These are phyloP conservation scores for Thraustotheca clavata DNA, from an alignment of 352 stramenopile species.

Conservation along the genomic window DNA sequence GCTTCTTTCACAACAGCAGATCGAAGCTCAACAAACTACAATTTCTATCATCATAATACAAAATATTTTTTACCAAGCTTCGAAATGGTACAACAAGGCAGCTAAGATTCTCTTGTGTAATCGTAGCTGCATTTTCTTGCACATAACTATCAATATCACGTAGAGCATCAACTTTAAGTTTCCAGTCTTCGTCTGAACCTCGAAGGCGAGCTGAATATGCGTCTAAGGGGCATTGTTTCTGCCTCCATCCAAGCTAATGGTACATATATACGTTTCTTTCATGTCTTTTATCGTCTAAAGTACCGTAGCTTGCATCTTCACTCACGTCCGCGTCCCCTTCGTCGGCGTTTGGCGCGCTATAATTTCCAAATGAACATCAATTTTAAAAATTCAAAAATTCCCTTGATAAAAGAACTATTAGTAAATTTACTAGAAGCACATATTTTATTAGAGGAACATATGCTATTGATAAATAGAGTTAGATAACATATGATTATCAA, in stretches of 20 bases:
- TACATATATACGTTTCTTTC: background rate
- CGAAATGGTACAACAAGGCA: background rate
- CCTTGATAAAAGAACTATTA: no score
- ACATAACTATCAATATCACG: background rate
- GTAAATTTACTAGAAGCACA: no score
- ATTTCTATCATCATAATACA: background rate
- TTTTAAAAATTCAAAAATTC: no score
- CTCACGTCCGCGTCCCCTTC: background rate
- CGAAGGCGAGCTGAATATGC: background rate
- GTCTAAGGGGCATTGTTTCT: background rate
- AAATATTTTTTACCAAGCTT: background rate
- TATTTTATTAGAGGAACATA: no score
- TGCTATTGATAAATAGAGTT: no score
- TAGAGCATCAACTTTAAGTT: slow-evolving; percentile 1
- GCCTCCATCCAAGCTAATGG: background rate
- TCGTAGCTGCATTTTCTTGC: background rate
- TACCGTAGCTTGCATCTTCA: background rate
- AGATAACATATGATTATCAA: no score
- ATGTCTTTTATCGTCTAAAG: background rate
- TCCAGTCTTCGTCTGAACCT: background rate
- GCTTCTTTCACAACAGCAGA: background rate
- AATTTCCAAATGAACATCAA: background rate
- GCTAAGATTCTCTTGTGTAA: slow-evolving; percentile 4
- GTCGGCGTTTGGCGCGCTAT: background rate
- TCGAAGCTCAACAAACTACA: slow-evolving; percentile 1